Conservation (phyloP, 305 asterid species). For the Plantago coronopus region DNA sequence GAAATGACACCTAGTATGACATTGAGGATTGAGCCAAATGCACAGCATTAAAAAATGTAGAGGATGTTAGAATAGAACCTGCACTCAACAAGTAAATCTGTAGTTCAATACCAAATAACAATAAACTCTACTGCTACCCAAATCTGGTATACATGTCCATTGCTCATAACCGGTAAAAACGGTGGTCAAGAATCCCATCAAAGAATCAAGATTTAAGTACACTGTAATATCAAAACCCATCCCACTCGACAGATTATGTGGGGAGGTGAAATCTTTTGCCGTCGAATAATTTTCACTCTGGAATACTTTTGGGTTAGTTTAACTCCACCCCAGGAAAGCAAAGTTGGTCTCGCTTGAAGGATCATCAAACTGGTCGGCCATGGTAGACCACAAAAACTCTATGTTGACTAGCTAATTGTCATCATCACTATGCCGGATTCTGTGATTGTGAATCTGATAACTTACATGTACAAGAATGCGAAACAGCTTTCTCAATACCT, state of each 20-base stretch:
- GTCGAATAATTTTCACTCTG: slow-evolving; percentile 1
- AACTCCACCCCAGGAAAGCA: background rate
- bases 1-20: too few species aligned
- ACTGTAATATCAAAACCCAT: slow-evolving; percentile 2
- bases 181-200: slow-evolving; percentile 2
- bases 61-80: background rate
- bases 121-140: background rate
- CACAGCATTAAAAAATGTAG: background rate
- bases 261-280: too few species aligned
- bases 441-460: slow-evolving; percentile 25
- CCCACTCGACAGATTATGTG: background rate
- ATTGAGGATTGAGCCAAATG: background rate
- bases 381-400: background rate
- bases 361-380: too few species aligned
- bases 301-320: slow-evolving; percentile 10
- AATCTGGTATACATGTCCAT: slow-evolving; percentile 6
- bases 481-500: slow-evolving; percentile 23
- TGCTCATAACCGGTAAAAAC: background rate
- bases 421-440: slow-evolving; percentile 20
- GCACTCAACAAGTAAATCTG: background rate
- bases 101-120: background rate
- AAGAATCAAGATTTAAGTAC: slow-evolving; percentile 10
- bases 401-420: slow-evolving; percentile 4
- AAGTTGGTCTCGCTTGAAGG: too few species aligned
- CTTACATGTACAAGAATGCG: slow-evolving; percentile 37